These are phyloP conservation scores for Fusarium virguliforme DNA, from an alignment of 2,329 filamentous ascomycete genomes.

Conservation along the genomic window DNA sequence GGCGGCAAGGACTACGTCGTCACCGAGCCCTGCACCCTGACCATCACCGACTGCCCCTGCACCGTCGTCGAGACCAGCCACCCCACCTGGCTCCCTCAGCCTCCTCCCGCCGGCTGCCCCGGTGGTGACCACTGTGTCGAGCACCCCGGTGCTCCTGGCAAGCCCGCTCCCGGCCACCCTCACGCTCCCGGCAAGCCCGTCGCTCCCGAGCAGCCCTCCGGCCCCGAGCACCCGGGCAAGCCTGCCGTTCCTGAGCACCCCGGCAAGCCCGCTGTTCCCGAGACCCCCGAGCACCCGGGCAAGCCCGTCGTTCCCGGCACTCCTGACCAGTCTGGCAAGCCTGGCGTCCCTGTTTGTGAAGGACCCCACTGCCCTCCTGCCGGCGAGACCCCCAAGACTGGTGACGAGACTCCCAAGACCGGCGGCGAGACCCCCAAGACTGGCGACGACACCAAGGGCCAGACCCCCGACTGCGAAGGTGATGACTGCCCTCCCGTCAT, in stretches of 20 bases:
- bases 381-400: not conserved
- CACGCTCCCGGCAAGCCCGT: constrained; percentile 16
- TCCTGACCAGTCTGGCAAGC: constrained; percentile 16
- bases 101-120: constrained; percentile 17
- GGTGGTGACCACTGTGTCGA: constrained; percentile 3
- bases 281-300: constrained; percentile 4
- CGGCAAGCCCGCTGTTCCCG: constrained; percentile 10
- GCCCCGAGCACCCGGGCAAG: constrained; percentile 2
- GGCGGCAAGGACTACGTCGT: constrained; percentile 69
- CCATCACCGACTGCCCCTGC: constrained; percentile 70
- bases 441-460: not conserved
- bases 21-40: constrained; percentile 69
- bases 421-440: not conserved
- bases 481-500: constrained; percentile 46
- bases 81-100: constrained; percentile 37
- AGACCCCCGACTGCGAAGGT: constrained; percentile 19
- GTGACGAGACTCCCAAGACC: no score
- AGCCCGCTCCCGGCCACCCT: constrained; percentile 21
- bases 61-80: constrained; percentile 57
- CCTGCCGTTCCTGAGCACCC: constrained; percentile 15
- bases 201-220: constrained; percentile 8
- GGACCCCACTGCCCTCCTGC: not conserved
- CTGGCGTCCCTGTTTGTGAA: constrained; percentile 5
- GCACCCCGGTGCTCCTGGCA: not conserved
- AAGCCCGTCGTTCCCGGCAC: not conserved